Percentiles rank a stretch among this genome's conserved stretches.
Conservation (phyloP, 2,329 filamentous ascomycete species). For the Coleophoma cylindrospora region DNA sequence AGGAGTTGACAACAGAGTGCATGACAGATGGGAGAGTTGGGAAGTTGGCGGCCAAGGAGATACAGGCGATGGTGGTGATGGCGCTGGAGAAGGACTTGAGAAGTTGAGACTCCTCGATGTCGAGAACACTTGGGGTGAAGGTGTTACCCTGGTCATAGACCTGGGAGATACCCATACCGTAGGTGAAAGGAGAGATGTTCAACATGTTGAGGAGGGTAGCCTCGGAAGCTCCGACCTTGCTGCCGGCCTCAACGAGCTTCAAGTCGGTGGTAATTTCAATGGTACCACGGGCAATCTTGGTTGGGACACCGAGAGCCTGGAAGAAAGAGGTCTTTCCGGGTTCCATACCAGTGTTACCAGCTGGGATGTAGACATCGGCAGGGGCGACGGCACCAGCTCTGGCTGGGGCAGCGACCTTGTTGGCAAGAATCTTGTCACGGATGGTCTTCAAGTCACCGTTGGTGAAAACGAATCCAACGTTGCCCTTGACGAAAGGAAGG, state of each 20-base stretch:
- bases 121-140: slow-evolving; percentile 80
- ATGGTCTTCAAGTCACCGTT: slow-evolving; percentile 88
- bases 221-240: slow-evolving; percentile 97
- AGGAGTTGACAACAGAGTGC: slow-evolving; percentile 93
- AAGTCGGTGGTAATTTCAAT: slow-evolving; percentile 99
- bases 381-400: slow-evolving; percentile 97
- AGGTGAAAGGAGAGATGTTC: slow-evolving; percentile 99
- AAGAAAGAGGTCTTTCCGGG: slow-evolving; percentile 99
- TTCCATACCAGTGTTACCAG: slow-evolving; percentile 99
- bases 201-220: slow-evolving; percentile 99
- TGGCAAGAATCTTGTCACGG: slow-evolving; percentile 90
- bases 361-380: slow-evolving; percentile 87
- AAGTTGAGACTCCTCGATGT: slow-evolving; percentile 93
- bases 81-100: slow-evolving; percentile 76
- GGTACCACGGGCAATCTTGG: slow-evolving; percentile 99
- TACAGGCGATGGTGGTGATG: slow-evolving; percentile 79
- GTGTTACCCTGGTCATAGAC: slow-evolving; percentile 97
- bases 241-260: slow-evolving; percentile 90
- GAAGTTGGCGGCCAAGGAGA: slow-evolving; percentile 92
- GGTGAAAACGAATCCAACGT: slow-evolving; percentile 99
- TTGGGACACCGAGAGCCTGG: slow-evolving; percentile 99
- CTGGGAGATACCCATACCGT: slow-evolving; percentile 93
- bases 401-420: slow-evolving; percentile 96
- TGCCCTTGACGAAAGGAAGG: slow-evolving; percentile 92
- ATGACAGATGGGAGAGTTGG: slow-evolving; percentile 94